Conservation (phyloP, 106 monocot genomes). For the Dendrobium chrysotoxum region DNA sequence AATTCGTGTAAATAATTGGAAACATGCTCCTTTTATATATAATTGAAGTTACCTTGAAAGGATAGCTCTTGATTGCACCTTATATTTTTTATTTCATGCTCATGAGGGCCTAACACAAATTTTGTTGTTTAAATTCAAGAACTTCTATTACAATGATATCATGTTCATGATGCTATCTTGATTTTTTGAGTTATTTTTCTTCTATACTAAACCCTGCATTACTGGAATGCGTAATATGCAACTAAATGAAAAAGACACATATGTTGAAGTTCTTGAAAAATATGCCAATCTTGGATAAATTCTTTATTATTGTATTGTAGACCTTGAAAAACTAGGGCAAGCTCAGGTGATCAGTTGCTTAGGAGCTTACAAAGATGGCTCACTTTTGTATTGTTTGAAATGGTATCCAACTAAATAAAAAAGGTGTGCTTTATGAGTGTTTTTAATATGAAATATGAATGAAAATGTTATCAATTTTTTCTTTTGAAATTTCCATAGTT, state of each 20-base stretch:
- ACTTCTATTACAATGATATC: background rate
- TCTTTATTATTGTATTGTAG: slow-evolving; percentile 95
- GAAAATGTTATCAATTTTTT: background rate
- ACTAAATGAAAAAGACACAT: slow-evolving; percentile 90
- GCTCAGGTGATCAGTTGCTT: slow-evolving; percentile 98
- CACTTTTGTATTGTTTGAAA: slow-evolving; percentile 89
- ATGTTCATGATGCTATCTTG: background rate
- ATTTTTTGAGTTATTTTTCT: background rate
- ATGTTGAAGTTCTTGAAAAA: slow-evolving; percentile 90
- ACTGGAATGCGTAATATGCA: slow-evolving; percentile 75
- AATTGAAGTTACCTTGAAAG: background rate
- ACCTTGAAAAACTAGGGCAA: slow-evolving; percentile 96
- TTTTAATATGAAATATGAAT: background rate
- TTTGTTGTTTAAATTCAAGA: background rate
- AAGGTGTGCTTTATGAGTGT: slow-evolving; percentile 43
- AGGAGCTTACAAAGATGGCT: slow-evolving; percentile 99
- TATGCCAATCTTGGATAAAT: slow-evolving; percentile 97
- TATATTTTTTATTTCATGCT: background rate
- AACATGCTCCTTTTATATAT: background rate
- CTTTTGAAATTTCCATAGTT: too few relatives aligned
- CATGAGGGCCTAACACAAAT: background rate
- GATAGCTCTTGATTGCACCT: background rate
- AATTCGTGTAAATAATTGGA: too few relatives aligned
- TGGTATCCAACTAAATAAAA: slow-evolving; percentile 91
- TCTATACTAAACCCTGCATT: background rate